Conservation (phyloP, 768 basidiomycete genomes). For the Sarcomyxa edulis region DNA sequence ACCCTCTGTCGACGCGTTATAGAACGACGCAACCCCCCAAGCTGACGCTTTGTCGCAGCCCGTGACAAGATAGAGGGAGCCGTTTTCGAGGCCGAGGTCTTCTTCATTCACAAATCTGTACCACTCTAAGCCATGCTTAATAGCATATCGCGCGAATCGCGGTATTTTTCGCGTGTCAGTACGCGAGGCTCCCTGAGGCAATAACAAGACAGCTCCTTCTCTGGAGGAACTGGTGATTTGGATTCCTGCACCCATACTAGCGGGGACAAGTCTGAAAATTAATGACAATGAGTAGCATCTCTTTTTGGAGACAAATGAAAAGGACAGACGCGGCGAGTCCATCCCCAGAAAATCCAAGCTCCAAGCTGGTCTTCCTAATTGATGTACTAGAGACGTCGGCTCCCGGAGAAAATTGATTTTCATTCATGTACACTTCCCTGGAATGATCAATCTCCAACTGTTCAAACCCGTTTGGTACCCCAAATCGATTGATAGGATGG, state of each 20-base stretch:
- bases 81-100: constrained; percentile 14
- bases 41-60: constrained; percentile 18
- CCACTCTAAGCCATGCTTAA: constrained; percentile 7
- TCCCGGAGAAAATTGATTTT: neutral
- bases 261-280: too few species aligned
- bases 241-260: too few species aligned
- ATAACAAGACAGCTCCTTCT: constrained; percentile 1
- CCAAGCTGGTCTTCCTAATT: too few species aligned
- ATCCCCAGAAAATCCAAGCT: too few species aligned
- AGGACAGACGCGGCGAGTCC: too few species aligned
- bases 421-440: neutral
- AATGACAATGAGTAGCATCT: too few species aligned
- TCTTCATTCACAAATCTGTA: constrained; percentile 8
- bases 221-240: neutral
- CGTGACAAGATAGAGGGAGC: constrained; percentile 19
- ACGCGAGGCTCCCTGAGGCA: neutral
- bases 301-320: too few species aligned
- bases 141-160: constrained; percentile 9
- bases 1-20: neutral
- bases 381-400: constrained; percentile 6
- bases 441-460: neutral
- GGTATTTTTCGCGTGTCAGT: neutral
- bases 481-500: constrained; percentile 13
- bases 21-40: constrained; percentile 19
- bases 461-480: constrained; percentile 20